Conservation (phyloP, 1,139 yeast species). For the Hansenula sp. region DNA sequence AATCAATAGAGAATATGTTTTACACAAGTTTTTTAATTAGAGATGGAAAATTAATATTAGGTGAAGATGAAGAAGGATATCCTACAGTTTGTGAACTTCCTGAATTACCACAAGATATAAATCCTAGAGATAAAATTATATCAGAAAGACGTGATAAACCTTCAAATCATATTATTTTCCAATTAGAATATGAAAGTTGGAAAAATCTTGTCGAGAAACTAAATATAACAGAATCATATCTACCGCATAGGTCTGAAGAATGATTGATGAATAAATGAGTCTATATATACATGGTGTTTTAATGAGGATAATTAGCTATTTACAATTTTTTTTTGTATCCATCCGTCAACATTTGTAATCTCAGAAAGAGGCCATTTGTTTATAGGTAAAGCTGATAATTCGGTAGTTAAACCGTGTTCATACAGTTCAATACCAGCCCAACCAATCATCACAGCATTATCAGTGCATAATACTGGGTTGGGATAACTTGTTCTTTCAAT, state of each 20-base stretch:
- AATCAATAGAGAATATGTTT: constrained; percentile 79
- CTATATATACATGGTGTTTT: background rate
- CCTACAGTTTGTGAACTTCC: constrained; percentile 34
- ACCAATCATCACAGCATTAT: constrained; percentile 96
- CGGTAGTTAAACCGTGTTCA: constrained; percentile 49
- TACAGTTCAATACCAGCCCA: constrained; percentile 91
- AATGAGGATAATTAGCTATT: too few relatives aligned
- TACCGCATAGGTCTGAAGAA: constrained; percentile 35
- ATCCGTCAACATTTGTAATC: constrained; percentile 44
- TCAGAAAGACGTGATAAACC: constrained; percentile 25
- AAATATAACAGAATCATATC: constrained; percentile 48
- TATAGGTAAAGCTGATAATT: constrained; percentile 50
- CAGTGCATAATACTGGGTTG: constrained; percentile 73
- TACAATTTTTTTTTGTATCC: constrained; percentile 37
- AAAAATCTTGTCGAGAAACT: constrained; percentile 41
- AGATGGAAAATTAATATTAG: constrained; percentile 60
- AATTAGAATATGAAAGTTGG: constrained; percentile 68
- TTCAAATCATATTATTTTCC: constrained; percentile 64
- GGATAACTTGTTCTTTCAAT: constrained; percentile 55
- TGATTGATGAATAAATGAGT: background rate
- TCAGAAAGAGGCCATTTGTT: constrained; percentile 73
- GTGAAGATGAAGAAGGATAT: constrained; percentile 45
- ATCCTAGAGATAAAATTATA: constrained; percentile 23
- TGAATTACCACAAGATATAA: constrained; percentile 23
- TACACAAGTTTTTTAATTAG: constrained; percentile 74